Base-by-base conservation (phyloP, 2,329 filamentous ascomycete genomes). In the Botrytis paeoniae region DNA sequence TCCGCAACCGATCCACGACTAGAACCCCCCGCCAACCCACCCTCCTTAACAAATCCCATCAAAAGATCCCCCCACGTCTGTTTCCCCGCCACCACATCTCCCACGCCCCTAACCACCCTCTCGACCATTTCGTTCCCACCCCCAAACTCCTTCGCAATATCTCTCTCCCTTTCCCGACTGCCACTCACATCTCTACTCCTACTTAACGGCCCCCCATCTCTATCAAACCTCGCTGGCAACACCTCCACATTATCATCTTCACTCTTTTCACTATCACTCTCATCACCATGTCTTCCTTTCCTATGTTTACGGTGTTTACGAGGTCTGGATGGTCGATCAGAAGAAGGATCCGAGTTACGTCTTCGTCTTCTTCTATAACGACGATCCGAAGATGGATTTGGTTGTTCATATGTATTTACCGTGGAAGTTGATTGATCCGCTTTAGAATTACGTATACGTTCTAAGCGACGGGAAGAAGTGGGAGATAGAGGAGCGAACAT, bases 401-500 rank as follows among this genome's bases (percentile, higher is more conserved):
- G 74, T 59, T 71, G 70, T 35, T 71, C 70, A 16, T 71, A 74
- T 7, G 66, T 54, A 41, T 73, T 48, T 12, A 73, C 51, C n/a
- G 70, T 66, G 9, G 60, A 65, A 4, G 70, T 54, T 5, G 70
- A 71, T 54, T 45, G 60, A 14, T 57, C 61, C 8, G 70, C 70
- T 43, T 71, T 71, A 5, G 70, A 63, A 66, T 22, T 71, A 20
- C 45, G 70, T 22, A 71, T 71, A 57, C 60, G 60, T 71, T 71
- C 70, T 45, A 71, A 59, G 20, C 70, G 70, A 16, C 75, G 76
- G 12, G 77, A 78, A 37, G 78, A 80, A 20, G 75, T 77, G 25
- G 79, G 79, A 3, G 79, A 80, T 12, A 81, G 75, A 22, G 79
- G 79, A 22, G 78, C 78, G 68, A 81, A 81, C 32, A 75, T 77